These are phyloP conservation scores for Verticillium nubilum DNA, from an alignment of 2,329 filamentous ascomycete species.

Conservation along the genomic window DNA sequence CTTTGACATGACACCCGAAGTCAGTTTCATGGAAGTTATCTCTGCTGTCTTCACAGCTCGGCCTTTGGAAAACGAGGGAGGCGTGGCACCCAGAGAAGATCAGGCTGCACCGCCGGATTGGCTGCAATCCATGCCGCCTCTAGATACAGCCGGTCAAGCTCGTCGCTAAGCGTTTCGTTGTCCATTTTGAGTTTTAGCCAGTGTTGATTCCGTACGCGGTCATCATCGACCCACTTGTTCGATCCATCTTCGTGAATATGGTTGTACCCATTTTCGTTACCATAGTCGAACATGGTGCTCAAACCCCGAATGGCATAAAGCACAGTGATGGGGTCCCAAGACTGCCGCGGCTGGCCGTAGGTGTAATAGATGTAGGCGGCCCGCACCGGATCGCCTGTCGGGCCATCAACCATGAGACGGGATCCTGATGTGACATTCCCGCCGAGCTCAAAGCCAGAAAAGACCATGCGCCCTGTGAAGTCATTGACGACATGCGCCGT, in stretches of 20 bases:
- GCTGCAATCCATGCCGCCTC: constrained; percentile 14
- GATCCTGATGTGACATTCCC: constrained; percentile 31
- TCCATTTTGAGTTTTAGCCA: constrained; percentile 29
- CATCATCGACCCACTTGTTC: constrained; percentile 36
- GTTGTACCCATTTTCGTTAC: constrained; percentile 33
- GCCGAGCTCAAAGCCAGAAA: constrained; percentile 39
- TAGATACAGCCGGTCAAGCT: constrained; percentile 22
- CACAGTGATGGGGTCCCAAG: constrained; percentile 37
- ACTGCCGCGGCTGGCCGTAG: constrained; percentile 23
- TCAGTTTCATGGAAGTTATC: too few relatives aligned
- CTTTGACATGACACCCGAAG: too few relatives aligned
- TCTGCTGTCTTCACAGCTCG: neutral
- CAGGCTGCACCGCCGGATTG: neutral
- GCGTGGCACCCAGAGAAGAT: neutral
- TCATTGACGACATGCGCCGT: constrained; percentile 38
- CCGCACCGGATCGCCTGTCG: constrained; percentile 25
- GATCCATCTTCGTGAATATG: constrained; percentile 30
- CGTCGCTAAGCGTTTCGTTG: constrained; percentile 20
- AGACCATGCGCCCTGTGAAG: constrained; percentile 35
- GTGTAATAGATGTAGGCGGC: constrained; percentile 35
- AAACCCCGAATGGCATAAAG: constrained; percentile 32
- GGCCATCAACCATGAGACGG: constrained; percentile 24
- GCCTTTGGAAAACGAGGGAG: neutral
- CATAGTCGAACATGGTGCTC: constrained; percentile 27
- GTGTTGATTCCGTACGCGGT: constrained; percentile 27